Percentiles rank a stretch among this genome's conserved stretches.
phyloP scores from a whole-genome alignment of 2,329 filamentous ascomycete species.

The Davidsoniella neocaledoniae region DNA sequence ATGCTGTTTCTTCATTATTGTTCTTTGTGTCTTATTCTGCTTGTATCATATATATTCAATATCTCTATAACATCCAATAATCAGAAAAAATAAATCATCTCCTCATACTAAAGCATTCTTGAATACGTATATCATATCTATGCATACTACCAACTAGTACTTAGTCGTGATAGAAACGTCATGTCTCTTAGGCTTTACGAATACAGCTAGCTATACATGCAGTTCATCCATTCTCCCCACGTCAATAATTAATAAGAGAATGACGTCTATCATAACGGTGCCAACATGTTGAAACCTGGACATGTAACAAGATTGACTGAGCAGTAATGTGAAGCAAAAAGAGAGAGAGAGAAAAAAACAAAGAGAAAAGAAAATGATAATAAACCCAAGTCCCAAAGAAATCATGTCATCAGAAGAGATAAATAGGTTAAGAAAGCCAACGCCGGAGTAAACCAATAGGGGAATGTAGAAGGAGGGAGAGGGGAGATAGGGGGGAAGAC shows the following conservation, averaged over 20 bases:
- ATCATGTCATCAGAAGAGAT: neutral
- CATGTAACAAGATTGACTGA: no score
- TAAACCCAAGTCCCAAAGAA: neutral
- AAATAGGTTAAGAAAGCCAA: neutral
- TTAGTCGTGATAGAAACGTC: neutral
- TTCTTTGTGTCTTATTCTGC: no score
- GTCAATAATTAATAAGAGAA: no score
- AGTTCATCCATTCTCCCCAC: neutral
- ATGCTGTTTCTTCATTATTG: no score
- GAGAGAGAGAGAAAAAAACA: neutral
- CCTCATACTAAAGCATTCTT: no score
- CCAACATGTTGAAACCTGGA: no score
- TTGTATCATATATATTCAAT: no score
- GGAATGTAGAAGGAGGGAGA: neutral
- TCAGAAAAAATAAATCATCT: no score
- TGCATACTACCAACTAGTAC: neutral
- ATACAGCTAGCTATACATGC: no score
- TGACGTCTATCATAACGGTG: no score
- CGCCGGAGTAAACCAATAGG: neutral
- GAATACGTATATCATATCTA: neutral
- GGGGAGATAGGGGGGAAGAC: neutral
- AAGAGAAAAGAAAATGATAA: neutral
- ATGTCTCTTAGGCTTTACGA: neutral
- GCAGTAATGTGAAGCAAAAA: neutral
- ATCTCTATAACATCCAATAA: no score